A percentile compares a stretch with the other conserved stretches of the same genome.
Evolutionary conservation across 164 flowering plant species (phyloP).

Genomic region (Chloranthus sessilifolius): DNA sequence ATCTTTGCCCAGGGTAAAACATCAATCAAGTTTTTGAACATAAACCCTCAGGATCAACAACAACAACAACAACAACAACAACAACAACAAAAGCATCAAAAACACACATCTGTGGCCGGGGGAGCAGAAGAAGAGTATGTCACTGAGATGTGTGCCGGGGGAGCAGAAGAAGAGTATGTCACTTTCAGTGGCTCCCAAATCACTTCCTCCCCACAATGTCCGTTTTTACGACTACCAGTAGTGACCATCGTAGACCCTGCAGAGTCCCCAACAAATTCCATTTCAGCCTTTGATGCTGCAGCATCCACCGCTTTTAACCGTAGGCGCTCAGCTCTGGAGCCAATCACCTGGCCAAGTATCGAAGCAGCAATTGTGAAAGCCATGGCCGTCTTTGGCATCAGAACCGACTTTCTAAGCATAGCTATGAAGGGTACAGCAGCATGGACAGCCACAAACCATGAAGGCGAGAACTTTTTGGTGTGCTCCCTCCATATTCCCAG

Average conservation of each 20-base stretch:
- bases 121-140: constrained; percentile 1
- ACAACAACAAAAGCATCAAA: constrained; percentile 5
- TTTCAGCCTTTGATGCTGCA: neutral
- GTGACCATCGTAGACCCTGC: constrained; percentile 2
- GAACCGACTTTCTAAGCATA: constrained; percentile 60
- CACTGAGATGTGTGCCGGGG: no score
- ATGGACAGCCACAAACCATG: constrained; percentile 87
- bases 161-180: constrained; percentile 7
- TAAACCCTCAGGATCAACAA: no score
- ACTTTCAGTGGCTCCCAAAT: constrained; percentile 19
- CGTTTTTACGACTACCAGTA: constrained; percentile 4
- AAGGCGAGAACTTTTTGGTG: constrained; percentile 64
- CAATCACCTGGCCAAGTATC: constrained; percentile 69
- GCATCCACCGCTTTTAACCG: constrained; percentile 35
- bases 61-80: no score
- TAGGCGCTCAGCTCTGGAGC: constrained; percentile 73
- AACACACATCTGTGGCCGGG: constrained; percentile 22
- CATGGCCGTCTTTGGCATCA: constrained; percentile 86
- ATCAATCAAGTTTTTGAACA: no score
- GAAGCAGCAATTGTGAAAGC: constrained; percentile 77
- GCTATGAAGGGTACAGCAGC: constrained; percentile 94
- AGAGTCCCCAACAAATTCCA: constrained; percentile 4
- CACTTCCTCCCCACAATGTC: constrained; percentile 23
- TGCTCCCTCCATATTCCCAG: constrained; percentile 85
- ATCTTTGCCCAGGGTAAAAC: no score